Evolutionary conservation across 176 grass and related monocot species (phyloP).

Genomic region (Musa troglodytarum): DNA sequence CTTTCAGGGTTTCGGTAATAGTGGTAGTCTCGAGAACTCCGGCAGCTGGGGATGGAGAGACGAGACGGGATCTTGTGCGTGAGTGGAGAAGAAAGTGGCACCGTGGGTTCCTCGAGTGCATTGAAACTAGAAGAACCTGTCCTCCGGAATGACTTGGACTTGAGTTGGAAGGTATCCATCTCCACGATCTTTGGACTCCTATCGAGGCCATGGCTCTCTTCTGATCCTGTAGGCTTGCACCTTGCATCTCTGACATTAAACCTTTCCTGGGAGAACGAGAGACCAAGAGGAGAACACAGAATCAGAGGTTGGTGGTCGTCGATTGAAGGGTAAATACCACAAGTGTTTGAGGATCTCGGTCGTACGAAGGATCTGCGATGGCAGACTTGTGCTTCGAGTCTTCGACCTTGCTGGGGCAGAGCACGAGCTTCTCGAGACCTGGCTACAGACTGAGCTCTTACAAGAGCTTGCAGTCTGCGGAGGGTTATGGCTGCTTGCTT

Average conservation of each 20-base stretch:
- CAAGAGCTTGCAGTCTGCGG: slow-evolving; percentile 56
- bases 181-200: slow-evolving; percentile 80
- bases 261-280: slow-evolving; percentile 44
- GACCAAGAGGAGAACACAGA: background rate
- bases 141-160: slow-evolving; percentile 23
- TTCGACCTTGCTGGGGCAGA: background rate
- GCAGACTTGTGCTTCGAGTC: slow-evolving; percentile 13
- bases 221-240: slow-evolving; percentile 24
- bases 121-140: background rate
- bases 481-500: slow-evolving; percentile 60
- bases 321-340: background rate
- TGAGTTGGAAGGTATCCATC: slow-evolving; percentile 69
- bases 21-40: slow-evolving; percentile 14
- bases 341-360: background rate
- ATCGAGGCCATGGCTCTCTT: slow-evolving; percentile 41
- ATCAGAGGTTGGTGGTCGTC: background rate
- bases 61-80: slow-evolving; percentile 20
- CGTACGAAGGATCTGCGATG: slow-evolving; percentile 42
- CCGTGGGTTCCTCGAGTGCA: background rate
- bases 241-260: slow-evolving; percentile 4
- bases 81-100: slow-evolving; percentile 24
- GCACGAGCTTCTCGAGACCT: slow-evolving; percentile 9
- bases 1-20: background rate
- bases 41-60: slow-evolving; percentile 11
- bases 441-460: slow-evolving; percentile 45